Percentiles rank a stretch among this genome's conserved stretches.
Evolutionary conservation across 306 rosid species (phyloP).

Genomic region (Canavalia gladiata): DNA sequence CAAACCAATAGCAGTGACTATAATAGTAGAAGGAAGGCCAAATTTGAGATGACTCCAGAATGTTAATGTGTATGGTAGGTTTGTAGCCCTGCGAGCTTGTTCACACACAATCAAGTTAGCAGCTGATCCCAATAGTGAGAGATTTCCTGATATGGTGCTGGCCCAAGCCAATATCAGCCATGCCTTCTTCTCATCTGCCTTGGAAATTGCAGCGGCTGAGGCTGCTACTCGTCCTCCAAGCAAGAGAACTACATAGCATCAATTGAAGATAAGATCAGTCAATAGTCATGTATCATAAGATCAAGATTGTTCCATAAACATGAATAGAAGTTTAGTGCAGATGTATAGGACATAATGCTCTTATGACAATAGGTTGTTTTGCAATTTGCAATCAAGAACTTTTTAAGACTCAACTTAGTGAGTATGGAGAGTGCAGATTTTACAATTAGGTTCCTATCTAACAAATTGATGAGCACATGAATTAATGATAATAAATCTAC

Average conservation of each 20-base stretch:
- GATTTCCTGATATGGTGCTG: slow-evolving; percentile 90
- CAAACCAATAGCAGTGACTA: slow-evolving; percentile 86
- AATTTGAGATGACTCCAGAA: slow-evolving; percentile 90
- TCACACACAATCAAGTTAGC: slow-evolving; percentile 95
- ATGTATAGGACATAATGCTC: background rate
- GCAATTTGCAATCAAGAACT: background rate
- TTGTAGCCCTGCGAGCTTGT: slow-evolving; percentile 80
- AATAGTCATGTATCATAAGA: slow-evolving; percentile 12
- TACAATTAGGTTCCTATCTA: background rate
- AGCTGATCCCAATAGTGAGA: slow-evolving; percentile 84
- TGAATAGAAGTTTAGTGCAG: background rate
- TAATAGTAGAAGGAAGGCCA: slow-evolving; percentile 84
- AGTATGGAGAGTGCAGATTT: background rate
- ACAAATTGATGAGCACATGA: background rate
- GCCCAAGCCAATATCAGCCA: slow-evolving; percentile 97
- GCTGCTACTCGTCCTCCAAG: slow-evolving; percentile 89
- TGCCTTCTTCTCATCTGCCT: slow-evolving; percentile 73
- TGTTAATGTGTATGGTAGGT: slow-evolving; percentile 69
- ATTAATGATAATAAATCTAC: background rate
- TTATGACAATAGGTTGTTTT: background rate
- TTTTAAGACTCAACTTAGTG: background rate
- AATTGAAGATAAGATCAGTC: background rate
- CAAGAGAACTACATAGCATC: slow-evolving; percentile 66
- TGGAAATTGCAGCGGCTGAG: slow-evolving; percentile 76
- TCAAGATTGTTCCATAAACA: slow-evolving; percentile 3